phyloP scores from a whole-genome alignment of 176 grass and related monocot species.

The Lolium perenne region DNA sequence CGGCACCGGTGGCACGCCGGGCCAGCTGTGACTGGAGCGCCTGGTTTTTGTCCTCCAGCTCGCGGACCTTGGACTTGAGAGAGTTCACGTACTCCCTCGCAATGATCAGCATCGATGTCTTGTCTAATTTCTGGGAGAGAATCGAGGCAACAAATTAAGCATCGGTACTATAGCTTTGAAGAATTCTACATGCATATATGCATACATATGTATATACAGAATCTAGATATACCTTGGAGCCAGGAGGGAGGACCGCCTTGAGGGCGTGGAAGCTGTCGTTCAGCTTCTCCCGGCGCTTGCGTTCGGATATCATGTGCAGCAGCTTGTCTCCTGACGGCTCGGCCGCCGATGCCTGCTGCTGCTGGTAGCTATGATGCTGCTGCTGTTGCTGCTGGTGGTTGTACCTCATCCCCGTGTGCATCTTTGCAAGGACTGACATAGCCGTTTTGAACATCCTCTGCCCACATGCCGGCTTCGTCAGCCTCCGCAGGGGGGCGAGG shows the following conservation, averaged over 20 bases:
- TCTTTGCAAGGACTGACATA: conserved; percentile 50
- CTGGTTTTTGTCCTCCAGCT: conserved; percentile 78
- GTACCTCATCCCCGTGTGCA: conserved; percentile 37
- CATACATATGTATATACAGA: neutral
- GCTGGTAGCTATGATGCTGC: conserved; percentile 23
- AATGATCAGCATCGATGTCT: conserved; percentile 72
- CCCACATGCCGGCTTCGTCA: conserved; percentile 17
- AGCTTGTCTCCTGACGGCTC: conserved; percentile 39
- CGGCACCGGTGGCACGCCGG: neutral
- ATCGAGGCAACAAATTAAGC: neutral
- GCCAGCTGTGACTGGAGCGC: conserved; percentile 49
- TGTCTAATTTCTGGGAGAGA: conserved; percentile 57
- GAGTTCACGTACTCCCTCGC: conserved; percentile 67
- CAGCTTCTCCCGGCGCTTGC: conserved; percentile 79
- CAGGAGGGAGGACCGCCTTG: conserved; percentile 63
- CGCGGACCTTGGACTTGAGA: conserved; percentile 58
- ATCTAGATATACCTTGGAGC: conserved; percentile 63
- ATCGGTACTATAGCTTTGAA: neutral
- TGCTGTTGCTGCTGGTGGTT: neutral
- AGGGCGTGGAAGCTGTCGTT: conserved; percentile 73
- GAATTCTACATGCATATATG: neutral
- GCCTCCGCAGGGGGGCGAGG: conserved; percentile 22
- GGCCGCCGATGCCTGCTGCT: conserved; percentile 40
- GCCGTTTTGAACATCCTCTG: conserved; percentile 77
- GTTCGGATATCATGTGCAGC: conserved; percentile 85